phyloP scores from a whole-genome alignment of 345 rosid genomes.

The Salix koriyanagi region DNA sequence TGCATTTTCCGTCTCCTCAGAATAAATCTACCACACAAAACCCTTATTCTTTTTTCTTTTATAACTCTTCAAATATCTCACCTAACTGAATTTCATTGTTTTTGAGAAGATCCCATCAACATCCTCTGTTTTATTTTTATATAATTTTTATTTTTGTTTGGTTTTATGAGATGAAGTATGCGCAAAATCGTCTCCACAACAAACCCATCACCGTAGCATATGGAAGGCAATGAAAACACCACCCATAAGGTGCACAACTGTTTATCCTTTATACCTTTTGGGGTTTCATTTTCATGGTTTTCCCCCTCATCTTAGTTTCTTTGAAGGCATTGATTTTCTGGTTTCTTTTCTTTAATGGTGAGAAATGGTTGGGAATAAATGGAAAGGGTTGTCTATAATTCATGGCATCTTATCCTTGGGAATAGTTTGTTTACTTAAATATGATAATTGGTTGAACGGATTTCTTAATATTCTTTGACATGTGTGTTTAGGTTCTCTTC shows the following conservation, averaged over 20 bases:
- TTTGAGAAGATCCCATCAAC: conserved; percentile 3
- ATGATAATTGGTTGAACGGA: too few relatives aligned
- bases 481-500: too few relatives aligned
- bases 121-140: background rate
- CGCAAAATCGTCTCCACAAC: background rate
- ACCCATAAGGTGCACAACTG: conserved; percentile 31
- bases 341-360: background rate
- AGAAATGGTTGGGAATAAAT: background rate
- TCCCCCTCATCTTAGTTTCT: background rate
- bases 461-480: too few relatives aligned
- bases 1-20: too few relatives aligned
- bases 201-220: conserved; percentile 17
- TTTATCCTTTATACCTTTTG: background rate
- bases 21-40: too few relatives aligned
- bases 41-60: too few relatives aligned
- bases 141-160: background rate
- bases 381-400: too few relatives aligned
- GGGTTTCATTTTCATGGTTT: background rate
- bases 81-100: background rate
- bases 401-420: too few relatives aligned
- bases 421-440: too few relatives aligned
- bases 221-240: conserved; percentile 44
- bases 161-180: conserved; percentile 15
- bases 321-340: background rate
- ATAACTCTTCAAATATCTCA: too few relatives aligned